These are phyloP conservation scores for Capsicum baccatum DNA, from an alignment of 257 asterid species.

Conservation along the genomic window DNA sequence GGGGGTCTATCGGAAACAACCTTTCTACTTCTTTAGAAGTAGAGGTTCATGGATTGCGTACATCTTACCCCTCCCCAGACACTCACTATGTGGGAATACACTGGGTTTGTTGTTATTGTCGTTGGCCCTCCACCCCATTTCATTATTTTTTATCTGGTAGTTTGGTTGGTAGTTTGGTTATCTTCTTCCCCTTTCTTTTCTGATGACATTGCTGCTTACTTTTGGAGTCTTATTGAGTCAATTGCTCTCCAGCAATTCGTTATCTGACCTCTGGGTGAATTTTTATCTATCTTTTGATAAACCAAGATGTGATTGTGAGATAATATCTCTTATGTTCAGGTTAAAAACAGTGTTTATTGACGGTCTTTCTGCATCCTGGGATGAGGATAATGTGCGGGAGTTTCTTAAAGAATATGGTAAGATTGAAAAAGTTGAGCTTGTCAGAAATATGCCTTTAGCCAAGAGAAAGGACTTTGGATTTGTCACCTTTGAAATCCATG, in stretches of 20 bases:
- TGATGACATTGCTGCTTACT: slow-evolving; percentile 1
- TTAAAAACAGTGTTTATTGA: slow-evolving; percentile 95
- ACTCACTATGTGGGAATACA: no score
- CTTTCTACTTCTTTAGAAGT: no score
- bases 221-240: background rate
- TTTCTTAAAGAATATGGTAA: slow-evolving; percentile 71
- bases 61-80: no score
- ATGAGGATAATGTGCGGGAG: slow-evolving; percentile 68
- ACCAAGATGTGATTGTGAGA: background rate
- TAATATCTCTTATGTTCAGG: slow-evolving; percentile 52
- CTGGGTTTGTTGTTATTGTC: no score
- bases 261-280: background rate
- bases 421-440: slow-evolving; percentile 90
- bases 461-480: slow-evolving; percentile 98
- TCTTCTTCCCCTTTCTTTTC: background rate
- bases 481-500: slow-evolving; percentile 85
- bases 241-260: background rate
- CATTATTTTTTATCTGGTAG: background rate
- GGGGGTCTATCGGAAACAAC: no score
- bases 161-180: background rate
- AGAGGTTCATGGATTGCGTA: no score
- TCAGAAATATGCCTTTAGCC: slow-evolving; percentile 97
- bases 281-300: background rate
- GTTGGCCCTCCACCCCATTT: background rate
- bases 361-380: slow-evolving; percentile 92